A percentile compares a stretch with the other conserved stretches of the same genome.
Conservation (phyloP, 805 yeast genomes). For the Millerozyma miso region DNA sequence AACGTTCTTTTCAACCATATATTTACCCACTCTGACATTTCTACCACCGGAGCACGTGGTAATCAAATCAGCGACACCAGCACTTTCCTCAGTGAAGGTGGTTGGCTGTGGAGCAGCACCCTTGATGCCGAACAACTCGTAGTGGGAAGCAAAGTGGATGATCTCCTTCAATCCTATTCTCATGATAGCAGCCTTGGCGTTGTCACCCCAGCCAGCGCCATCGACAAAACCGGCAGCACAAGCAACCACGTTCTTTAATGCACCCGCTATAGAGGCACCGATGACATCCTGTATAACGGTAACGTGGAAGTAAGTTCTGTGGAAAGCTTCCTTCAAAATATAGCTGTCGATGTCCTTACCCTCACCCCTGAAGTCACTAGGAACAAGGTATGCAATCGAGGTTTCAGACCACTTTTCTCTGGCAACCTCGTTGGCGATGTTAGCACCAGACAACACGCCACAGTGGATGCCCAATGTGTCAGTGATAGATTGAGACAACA, state of each 20-base stretch:
- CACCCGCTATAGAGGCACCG: constrained; percentile 46
- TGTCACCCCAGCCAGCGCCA: constrained; percentile 48
- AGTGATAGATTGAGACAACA: constrained; percentile 40
- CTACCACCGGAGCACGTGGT: constrained; percentile 47
- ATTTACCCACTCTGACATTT: constrained; percentile 43
- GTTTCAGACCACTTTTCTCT: constrained; percentile 46
- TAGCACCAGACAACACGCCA: constrained; percentile 47
- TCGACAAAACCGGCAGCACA: constrained; percentile 45
- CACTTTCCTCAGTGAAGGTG: constrained; percentile 43
- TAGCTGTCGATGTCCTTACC: constrained; percentile 39
- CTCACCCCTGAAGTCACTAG: constrained; percentile 35
- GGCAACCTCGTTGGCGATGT: constrained; percentile 45
- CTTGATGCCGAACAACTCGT: constrained; percentile 54
- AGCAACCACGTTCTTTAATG: constrained; percentile 44
- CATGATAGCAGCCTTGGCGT: constrained; percentile 46
- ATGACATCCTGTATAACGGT: constrained; percentile 42
- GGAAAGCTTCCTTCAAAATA: constrained; percentile 41
- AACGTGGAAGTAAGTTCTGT: constrained; percentile 45
- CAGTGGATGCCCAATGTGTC: constrained; percentile 41
- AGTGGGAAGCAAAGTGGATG: constrained; percentile 33
- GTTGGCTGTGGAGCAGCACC: constrained; percentile 32
- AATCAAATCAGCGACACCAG: constrained; percentile 47
- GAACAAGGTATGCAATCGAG: constrained; percentile 39
- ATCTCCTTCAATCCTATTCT: constrained; percentile 42
- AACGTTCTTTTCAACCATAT: constrained; percentile 41